A percentile compares a stretch with the other conserved stretches of the same genome.
Conservation (phyloP, 192 early-diverging fungal species). For the Umbelopsis vinacea region DNA sequence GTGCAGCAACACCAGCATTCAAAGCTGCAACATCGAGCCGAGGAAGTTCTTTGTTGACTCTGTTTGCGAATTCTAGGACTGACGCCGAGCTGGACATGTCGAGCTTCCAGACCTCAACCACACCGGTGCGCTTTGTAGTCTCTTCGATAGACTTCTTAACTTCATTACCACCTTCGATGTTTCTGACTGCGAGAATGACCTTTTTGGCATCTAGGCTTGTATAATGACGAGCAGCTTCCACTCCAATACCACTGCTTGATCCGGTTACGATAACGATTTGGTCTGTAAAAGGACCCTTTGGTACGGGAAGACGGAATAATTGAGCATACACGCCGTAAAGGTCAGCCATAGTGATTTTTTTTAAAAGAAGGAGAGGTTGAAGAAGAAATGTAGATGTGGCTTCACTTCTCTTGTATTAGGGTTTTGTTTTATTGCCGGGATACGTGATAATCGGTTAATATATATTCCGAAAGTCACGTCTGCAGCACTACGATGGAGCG, state of each 20-base stretch:
- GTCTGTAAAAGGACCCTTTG: slow-evolving; percentile 6
- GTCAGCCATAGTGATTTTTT: neutral
- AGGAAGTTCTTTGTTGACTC: neutral
- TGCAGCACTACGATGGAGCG: too few species aligned
- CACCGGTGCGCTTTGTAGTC: neutral
- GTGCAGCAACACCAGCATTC: neutral
- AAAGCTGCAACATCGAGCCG: slow-evolving; percentile 1
- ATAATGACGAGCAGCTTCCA: slow-evolving; percentile 5
- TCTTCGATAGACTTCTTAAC: slow-evolving; percentile 3
- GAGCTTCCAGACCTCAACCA: slow-evolving; percentile 14
- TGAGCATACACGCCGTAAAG: neutral
- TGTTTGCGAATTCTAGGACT: neutral
- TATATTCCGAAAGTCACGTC: too few species aligned
- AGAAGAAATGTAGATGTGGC: too few species aligned
- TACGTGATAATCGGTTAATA: too few species aligned
- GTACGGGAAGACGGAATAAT: neutral
- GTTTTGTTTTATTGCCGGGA: too few species aligned
- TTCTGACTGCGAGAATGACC: slow-evolving; percentile 5
- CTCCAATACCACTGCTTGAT: neutral
- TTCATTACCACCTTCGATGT: neutral
- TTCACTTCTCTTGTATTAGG: too few species aligned
- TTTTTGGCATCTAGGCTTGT: neutral
- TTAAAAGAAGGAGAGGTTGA: too few species aligned
- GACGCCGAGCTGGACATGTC: neutral
- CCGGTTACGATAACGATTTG: slow-evolving; percentile 14